Evolutionary conservation across 108 stramenopile genomes (phyloP).

Genomic region (Bacterosira constricta): DNA sequence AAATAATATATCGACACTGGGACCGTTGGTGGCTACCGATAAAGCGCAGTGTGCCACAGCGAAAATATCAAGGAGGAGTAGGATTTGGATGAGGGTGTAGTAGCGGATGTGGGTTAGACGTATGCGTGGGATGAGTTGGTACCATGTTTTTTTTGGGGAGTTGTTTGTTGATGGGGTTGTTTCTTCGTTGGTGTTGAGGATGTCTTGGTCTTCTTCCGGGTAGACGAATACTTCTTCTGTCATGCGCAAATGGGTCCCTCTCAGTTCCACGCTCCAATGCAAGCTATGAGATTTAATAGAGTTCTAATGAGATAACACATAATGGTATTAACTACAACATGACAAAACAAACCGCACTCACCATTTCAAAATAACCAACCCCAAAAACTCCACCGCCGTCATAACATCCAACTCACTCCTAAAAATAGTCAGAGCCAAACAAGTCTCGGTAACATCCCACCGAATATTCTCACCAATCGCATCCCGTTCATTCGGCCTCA

Average conservation of each 20-base stretch:
- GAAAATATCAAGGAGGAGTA: constrained; percentile 66
- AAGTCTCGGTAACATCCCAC: constrained; percentile 98
- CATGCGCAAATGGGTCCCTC: constrained; percentile 92
- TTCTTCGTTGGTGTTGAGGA: constrained; percentile 2
- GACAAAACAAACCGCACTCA: constrained; percentile 16
- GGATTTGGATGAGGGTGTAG: constrained; percentile 53
- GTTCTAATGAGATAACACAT: neutral
- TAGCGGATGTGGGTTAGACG: constrained; percentile 58
- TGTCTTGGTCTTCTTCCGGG: constrained; percentile 13
- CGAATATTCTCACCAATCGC: constrained; percentile 90
- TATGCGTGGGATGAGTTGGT: constrained; percentile 37
- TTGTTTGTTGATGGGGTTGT: constrained; percentile 16
- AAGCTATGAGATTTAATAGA: constrained; percentile 36
- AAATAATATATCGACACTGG: constrained; percentile 89
- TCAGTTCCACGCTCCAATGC: constrained; percentile 92
- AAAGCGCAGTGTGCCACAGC: constrained; percentile 66
- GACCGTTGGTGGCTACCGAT: constrained; percentile 67
- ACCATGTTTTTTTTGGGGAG: constrained; percentile 18
- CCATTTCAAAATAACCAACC: constrained; percentile 87
- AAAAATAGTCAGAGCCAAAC: constrained; percentile 97
- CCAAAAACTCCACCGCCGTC: constrained; percentile 84
- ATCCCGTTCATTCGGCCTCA: constrained; percentile 91
- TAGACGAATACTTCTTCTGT: constrained; percentile 74
- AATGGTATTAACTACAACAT: neutral
- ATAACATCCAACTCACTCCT: constrained; percentile 86